Evolutionary conservation across 1,139 yeast genomes (phyloP), one percentile per base, ranked within the genome.

Genomic region (Meyerozyma guilliermondii): DNA sequence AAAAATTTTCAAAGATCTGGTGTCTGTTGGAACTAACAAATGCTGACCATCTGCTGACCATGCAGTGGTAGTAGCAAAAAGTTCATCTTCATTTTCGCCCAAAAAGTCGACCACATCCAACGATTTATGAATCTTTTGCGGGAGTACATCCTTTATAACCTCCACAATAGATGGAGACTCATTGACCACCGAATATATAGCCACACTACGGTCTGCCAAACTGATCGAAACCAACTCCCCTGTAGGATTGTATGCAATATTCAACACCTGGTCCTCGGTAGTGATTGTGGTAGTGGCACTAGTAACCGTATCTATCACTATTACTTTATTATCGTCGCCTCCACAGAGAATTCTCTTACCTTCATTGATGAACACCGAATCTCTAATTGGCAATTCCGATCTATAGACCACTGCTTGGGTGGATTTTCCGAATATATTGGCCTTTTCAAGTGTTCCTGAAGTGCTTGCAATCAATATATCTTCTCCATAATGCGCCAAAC

Each of bases 261-360:
- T 78, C 33, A 78, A 73, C 30, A 83, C 66, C 59, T 77, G 85
- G 49, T 80, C 87, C 5, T 73, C 69, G 6, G 78, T 55, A 10
- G 64, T 56, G 17, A 81, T 52, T 22, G 62, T 55, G 2, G 44
- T 40, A 8, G 51, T 46, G 2, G 64, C 57, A 10, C 62, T 55
- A 22, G 66, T 65, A 35, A 71, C 70, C n/a, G 62, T 64, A 47
- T 79, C 82, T 3, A 86, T 65, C 2, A 87, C 54, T 8, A 72
- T 68, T 43, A 86, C 68, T 47, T 80, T 78, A 41, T 77, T 74
- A 48, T 86, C 94, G 54, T 87, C 94, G 42, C 96, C 94, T 24
- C 88, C 92, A 43, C 82, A 74, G 1, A 87, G 78, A 3, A 80
- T 66, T 64, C 85, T 74, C 40, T 77, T 71, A 0, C 91, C 95